Percentiles rank a stretch among this genome's conserved stretches.
These are phyloP conservation scores for Alternaria alternata DNA, from an alignment of 2,329 filamentous ascomycete genomes.

Conservation along the genomic window DNA sequence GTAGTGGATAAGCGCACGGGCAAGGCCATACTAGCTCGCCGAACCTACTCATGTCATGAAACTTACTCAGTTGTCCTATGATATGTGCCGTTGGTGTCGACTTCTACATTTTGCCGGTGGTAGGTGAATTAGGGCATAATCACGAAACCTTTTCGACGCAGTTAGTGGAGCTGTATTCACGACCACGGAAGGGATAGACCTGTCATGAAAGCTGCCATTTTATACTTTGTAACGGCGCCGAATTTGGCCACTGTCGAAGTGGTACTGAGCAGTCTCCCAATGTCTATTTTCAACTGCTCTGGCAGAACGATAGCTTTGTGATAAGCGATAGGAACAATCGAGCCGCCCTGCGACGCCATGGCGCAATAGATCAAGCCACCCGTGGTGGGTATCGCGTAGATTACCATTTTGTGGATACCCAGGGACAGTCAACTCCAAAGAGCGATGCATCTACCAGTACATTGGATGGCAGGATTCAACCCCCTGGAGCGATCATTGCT, in stretches of 20 bases:
- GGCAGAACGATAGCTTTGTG: neutral
- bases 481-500: slow-evolving; percentile 5
- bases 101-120: neutral
- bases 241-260: neutral
- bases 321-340: neutral
- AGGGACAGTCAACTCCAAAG: neutral
- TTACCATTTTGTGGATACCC: too few species aligned
- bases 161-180: neutral
- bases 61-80: neutral
- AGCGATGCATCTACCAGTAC: neutral
- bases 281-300: neutral
- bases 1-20: neutral
- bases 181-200: neutral
- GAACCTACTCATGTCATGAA: neutral
- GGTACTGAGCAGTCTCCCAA: neutral
- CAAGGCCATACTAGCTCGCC: neutral
- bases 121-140: neutral
- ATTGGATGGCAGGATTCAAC: neutral
- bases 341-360: too few species aligned
- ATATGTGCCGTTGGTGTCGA: neutral
- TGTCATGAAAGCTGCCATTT: neutral
- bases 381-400: too few species aligned
- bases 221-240: neutral
- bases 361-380: too few species aligned
- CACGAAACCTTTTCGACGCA: neutral